Conservation (phyloP, 371 early-diverging fungal genomes). For the Apophysomyces variabilis region DNA sequence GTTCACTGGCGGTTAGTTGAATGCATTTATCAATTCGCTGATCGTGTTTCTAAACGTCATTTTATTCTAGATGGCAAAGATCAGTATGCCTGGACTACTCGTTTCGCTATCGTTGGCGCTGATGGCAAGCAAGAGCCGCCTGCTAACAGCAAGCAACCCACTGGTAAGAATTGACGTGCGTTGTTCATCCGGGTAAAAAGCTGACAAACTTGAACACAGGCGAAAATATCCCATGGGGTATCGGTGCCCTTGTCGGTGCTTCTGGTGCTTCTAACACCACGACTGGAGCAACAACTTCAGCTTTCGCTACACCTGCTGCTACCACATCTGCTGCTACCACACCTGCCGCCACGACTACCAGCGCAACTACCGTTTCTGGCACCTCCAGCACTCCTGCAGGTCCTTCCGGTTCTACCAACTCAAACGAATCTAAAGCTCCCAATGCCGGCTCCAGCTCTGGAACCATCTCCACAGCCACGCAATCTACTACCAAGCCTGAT, state of each 20-base stretch:
- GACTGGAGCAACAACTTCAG: not conserved
- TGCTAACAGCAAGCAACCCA: conserved; percentile 28
- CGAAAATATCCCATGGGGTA: conserved; percentile 34
- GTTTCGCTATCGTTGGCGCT: conserved; percentile 35
- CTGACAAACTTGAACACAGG: conserved; percentile 10
- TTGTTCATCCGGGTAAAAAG: not conserved
- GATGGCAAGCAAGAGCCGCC: conserved; percentile 24
- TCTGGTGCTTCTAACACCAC: conserved; percentile 15
- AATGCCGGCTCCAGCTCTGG: no score
- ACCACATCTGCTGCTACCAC: conserved; percentile 14
- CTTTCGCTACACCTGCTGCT: not conserved
- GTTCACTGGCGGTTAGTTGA: conserved; percentile 34
- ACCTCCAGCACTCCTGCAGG: no score
- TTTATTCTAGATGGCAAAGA: conserved; percentile 12
- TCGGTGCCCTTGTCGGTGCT: conserved; percentile 21
- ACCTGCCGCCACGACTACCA: not conserved
- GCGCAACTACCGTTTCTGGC: no score
- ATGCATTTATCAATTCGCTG: conserved; percentile 1
- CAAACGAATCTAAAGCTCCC: no score
- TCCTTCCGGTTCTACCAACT: no score
- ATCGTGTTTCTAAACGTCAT: not conserved
- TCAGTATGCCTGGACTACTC: conserved; percentile 38
- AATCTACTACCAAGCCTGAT: conserved; percentile 2
- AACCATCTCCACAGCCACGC: not conserved
- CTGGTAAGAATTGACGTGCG: conserved; percentile 15